Conservation (phyloP, 2,329 filamentous ascomycete species). For the Alternaria sp. region DNA sequence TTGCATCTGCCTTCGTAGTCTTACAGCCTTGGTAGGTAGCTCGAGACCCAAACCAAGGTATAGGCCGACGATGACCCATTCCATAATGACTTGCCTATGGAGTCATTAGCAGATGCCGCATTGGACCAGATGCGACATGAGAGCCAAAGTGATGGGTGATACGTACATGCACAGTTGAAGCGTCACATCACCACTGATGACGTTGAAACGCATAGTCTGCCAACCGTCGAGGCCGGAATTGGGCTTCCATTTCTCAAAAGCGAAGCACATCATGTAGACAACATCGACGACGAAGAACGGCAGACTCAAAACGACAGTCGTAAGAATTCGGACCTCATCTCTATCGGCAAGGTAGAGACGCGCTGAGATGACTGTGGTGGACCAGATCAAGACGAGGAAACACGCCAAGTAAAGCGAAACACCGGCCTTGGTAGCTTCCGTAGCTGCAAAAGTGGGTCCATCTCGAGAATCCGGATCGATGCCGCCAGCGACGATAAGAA, state of each 20-base stretch:
- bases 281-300: conserved; percentile 49
- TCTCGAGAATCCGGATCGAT: conserved; percentile 47
- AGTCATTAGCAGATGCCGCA: not conserved
- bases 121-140: not conserved
- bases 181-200: conserved; percentile 47
- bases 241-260: conserved; percentile 37
- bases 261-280: conserved; percentile 51
- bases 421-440: conserved; percentile 47
- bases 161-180: conserved; percentile 49
- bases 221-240: conserved; percentile 18
- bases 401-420: conserved; percentile 45
- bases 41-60: conserved; percentile 44
- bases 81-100: conserved; percentile 47
- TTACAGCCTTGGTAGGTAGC: conserved; percentile 42
- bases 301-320: conserved; percentile 46
- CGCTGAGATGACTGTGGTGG: conserved; percentile 47
- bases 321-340: conserved; percentile 46
- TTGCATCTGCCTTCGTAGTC: conserved; percentile 38
- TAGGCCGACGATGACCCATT: conserved; percentile 44
- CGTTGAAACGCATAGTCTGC: conserved; percentile 41
- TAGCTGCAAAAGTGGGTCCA: conserved; percentile 42
- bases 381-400: conserved; percentile 45
- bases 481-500: conserved; percentile 47
- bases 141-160: not conserved
- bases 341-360: conserved; percentile 45